A percentile compares a stretch with the other conserved stretches of the same genome.
These are phyloP conservation scores for Orbilia javanica DNA, from an alignment of 2,329 filamentous ascomycete genomes.

Conservation along the genomic window DNA sequence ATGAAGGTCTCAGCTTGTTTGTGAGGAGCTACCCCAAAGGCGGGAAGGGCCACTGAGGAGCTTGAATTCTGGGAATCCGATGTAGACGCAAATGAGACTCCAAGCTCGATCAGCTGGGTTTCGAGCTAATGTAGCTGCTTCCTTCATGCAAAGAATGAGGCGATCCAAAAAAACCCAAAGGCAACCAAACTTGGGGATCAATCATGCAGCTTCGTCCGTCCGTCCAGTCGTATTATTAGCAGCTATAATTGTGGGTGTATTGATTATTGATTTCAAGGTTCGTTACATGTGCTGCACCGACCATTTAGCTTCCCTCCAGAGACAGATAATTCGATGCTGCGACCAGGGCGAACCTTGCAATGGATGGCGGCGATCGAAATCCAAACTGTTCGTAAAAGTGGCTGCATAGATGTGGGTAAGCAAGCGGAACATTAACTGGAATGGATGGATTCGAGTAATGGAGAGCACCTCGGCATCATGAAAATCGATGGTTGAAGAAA, in stretches of 20 bases:
- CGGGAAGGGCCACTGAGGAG: conserved; percentile 50
- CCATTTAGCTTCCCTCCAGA: conserved; percentile 47
- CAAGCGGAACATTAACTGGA: conserved; percentile 32
- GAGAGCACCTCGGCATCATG: conserved; percentile 25
- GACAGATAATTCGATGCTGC: conserved; percentile 52
- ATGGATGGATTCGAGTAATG: conserved; percentile 8
- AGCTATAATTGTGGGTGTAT: conserved; percentile 35
- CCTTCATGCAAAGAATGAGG: conserved; percentile 53
- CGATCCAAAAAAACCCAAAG: conserved; percentile 49
- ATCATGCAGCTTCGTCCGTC: conserved; percentile 29
- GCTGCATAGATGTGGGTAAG: conserved; percentile 21
- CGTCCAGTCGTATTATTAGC: conserved; percentile 48
- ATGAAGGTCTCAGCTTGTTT: conserved; percentile 56
- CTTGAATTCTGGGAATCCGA: conserved; percentile 26
- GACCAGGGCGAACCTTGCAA: conserved; percentile 40
- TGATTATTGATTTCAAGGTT: conserved; percentile 33
- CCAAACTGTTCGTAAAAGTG: conserved; percentile 17
- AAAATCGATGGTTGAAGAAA: conserved; percentile 7
- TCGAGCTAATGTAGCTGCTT: conserved; percentile 39
- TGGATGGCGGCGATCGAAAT: conserved; percentile 54
- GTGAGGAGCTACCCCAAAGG: conserved; percentile 50
- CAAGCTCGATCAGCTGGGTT: conserved; percentile 45
- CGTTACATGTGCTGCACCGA: conserved; percentile 49
- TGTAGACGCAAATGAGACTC: conserved; percentile 27
- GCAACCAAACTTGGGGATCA: conserved; percentile 38